These are phyloP conservation scores for Mycena leptocephala DNA, from an alignment of 768 basidiomycete species.

Conservation along the genomic window DNA sequence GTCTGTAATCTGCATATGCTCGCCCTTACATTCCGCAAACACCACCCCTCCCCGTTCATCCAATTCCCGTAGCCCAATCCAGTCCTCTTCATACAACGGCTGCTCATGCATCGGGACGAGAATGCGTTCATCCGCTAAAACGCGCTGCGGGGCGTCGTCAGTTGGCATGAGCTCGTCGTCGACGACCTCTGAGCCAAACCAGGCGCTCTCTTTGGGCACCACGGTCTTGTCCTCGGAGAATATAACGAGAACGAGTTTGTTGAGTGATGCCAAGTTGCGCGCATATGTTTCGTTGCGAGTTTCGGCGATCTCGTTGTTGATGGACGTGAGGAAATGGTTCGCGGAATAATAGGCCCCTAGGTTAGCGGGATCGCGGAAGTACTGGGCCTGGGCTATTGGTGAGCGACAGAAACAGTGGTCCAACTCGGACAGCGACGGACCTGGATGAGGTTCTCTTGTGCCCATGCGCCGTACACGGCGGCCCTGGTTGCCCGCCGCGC, in stretches of 20 bases:
- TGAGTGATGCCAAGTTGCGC: constrained; percentile 71
- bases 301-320: constrained; percentile 84
- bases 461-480: constrained; percentile 84
- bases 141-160: constrained; percentile 17
- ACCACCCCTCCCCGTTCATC: constrained; percentile 77
- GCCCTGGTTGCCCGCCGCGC: constrained; percentile 74
- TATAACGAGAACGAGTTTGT: constrained; percentile 80
- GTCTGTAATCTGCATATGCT: constrained; percentile 81
- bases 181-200: constrained; percentile 85
- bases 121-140: constrained; percentile 24
- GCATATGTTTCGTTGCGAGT: constrained; percentile 74
- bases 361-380: constrained; percentile 83
- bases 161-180: constrained; percentile 46
- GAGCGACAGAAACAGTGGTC: not conserved
- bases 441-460: constrained; percentile 83
- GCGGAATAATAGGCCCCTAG: constrained; percentile 70
- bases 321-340: constrained; percentile 78
- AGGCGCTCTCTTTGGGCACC: constrained; percentile 87
- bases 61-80: constrained; percentile 83
- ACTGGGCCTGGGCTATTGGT: constrained; percentile 76
- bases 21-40: constrained; percentile 77
- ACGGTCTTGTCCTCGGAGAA: constrained; percentile 85
- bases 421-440: constrained; percentile 51
- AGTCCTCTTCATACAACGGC: constrained; percentile 83
- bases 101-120: constrained; percentile 84